phyloP scores from a whole-genome alignment of 306 rosid genomes.

The Quercus alba region DNA sequence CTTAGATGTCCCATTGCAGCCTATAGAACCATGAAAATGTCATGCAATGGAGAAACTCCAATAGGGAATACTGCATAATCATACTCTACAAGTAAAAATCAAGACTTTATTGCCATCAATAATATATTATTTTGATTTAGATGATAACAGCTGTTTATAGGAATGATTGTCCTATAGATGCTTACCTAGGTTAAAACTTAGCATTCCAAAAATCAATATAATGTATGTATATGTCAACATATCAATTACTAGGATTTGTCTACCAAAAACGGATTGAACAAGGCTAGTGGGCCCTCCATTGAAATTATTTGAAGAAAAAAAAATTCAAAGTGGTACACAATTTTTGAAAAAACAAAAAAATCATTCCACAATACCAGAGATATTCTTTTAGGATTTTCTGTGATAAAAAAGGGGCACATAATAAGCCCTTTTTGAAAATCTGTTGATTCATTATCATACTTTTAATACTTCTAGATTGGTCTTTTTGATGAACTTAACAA shows the following conservation, averaged over 20 bases:
- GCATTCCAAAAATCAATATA: conserved; percentile 1
- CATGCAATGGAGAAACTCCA: neutral
- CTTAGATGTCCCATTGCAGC: neutral
- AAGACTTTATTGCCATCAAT: neutral
- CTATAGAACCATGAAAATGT: neutral
- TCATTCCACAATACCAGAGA: too few species aligned
- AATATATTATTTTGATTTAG: neutral
- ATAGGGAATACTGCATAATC: neutral
- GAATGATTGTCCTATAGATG: neutral
- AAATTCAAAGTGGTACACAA: too few species aligned
- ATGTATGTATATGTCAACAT: conserved; percentile 5
- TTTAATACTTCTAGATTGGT: too few species aligned
- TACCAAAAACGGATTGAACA: neutral
- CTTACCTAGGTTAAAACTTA: neutral
- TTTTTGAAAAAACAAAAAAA: too few species aligned
- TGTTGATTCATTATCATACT: too few species aligned
- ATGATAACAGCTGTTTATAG: neutral
- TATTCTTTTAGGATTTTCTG: too few species aligned
- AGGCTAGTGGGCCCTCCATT: too few species aligned
- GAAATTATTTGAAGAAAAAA: too few species aligned
- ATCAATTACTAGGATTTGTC: neutral
- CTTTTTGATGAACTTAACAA: too few species aligned
- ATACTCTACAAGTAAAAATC: neutral
- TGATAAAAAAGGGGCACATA: too few species aligned
- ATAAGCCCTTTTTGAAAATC: too few species aligned